Evolutionary conservation across 805 yeast species (phyloP), one percentile per base, ranked within the genome.

Genomic region (baker's yeast (Saccharomyces cerevisiae)): DNA sequence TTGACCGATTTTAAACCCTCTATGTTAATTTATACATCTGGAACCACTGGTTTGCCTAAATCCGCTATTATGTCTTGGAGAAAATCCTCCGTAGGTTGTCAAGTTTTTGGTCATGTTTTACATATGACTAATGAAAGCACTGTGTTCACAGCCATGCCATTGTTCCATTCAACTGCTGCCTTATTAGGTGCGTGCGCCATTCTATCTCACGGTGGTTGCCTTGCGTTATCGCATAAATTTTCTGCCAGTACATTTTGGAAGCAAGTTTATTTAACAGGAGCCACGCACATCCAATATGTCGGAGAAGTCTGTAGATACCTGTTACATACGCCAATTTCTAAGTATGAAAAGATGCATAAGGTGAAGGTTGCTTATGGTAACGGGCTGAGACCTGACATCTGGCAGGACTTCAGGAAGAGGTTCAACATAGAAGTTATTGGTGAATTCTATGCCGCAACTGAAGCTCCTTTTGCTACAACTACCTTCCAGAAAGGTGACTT

Each of bases 31-130:
- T 91, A 85, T 69, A 91, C 98, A 0, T 87, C 96, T 0, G 98
- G 98, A 43, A 92, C 97, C 6, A 89, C 97, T 0, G 97, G 97
- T 0, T 73, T 91, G 57, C 97, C 98, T 14, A 91, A 91, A 70
- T 87, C 97, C 4, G 97, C 96, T 1, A 85, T 87, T 53, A 84
- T 91, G 83, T 84, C 94, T 4, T 90, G 97, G 97, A 78, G 89
- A 63, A 91, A 90, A 70, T 79, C 87, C 6, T 79, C 77, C 49
- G 75, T 86, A 74, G 96, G 96, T 1, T 73, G 89, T 1, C 70
- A 77, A 1, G 66, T 88, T 27, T 90, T 89, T 65, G 88, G 89
- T 1, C 78, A 78, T 58, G 84, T 88, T 46, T 79, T 86, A 73
- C 78, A 82, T 55, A 75, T 89, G 60, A 69, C 73, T n/a, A 57